Base-by-base conservation (phyloP, 2,329 filamentous ascomycete species). In the Tolypocladium guangdongense region DNA sequence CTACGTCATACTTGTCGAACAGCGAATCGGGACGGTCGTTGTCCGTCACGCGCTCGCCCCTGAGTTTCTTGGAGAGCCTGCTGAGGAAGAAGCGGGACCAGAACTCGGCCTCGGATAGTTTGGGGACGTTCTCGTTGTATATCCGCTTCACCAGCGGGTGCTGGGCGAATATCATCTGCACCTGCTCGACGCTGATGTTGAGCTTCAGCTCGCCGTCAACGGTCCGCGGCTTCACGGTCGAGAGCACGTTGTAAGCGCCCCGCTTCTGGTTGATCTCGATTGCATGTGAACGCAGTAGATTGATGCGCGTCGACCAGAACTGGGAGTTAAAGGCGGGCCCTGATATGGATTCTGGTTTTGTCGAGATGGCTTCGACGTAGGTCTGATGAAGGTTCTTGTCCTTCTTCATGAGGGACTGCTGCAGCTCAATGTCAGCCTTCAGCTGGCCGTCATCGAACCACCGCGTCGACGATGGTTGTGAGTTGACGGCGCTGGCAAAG, bases 71-170 rank as follows among this genome's bases (percentile, higher is more conserved):
- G 59, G 90, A 90, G 10, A 99, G 74, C 54, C 88, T 82, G 68
- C 90, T 96, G 56, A 91, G 82, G 67, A 99, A 97, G 71, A 99
- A 99, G 16, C 89, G 81, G 7, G 87, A 87, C 91, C 92, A 99
- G 66, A 99, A 99, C 50, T 89, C 83, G 53, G 78, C 77, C 63
- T 95, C 88, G 30, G 78, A 83, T 39, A 95, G 70, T 55, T 87
- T 88, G 6, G 89, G 90, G 0, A 96, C 90, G 59, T 91, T 90
- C 65, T 96, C 91, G 64, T 97, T 90, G 69, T 96, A 97, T 7
- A 95, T 88, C 22, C 84, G 83, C 66, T 89, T 88, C 55, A 99
- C 86, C 0, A 99, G 76, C 2, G 93, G 90, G 68, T 99, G 92
- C 67, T 97, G 93, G 56, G 81, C 84, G 69, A 99, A 91, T 52